A percentile compares a stretch with the other conserved stretches of the same genome.
phyloP scores from a whole-genome alignment of 2,329 filamentous ascomycete genomes.

The Herpomyces periplanetae region DNA sequence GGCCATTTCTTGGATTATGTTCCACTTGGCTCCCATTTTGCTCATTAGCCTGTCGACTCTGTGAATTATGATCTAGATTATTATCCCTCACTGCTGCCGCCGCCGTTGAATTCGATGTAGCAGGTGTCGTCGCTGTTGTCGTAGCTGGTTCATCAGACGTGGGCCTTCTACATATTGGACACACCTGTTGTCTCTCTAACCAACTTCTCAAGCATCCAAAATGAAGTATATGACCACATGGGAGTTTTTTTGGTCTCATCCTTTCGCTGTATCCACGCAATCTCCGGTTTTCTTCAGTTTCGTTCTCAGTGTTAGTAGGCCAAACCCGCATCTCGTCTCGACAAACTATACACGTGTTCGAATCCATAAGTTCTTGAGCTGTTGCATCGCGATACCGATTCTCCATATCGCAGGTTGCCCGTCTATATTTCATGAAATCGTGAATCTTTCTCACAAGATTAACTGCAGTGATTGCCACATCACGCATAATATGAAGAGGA shows the following conservation, averaged over 20 bases:
- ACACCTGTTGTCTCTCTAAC: slow-evolving; percentile 87
- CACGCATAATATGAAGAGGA: slow-evolving; percentile 79
- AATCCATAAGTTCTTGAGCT: slow-evolving; percentile 36
- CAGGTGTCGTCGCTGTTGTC: slow-evolving; percentile 7
- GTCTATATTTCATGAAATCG: slow-evolving; percentile 57
- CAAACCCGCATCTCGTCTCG: slow-evolving; percentile 75
- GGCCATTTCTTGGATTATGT: slow-evolving; percentile 6
- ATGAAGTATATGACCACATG: slow-evolving; percentile 78
- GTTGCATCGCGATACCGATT: slow-evolving; percentile 59
- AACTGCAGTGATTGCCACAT: slow-evolving; percentile 67
- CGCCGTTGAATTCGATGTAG: slow-evolving; percentile 5
- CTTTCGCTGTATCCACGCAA: slow-evolving; percentile 25
- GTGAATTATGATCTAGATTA: slow-evolving; percentile 5
- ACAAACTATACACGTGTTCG: slow-evolving; percentile 91
- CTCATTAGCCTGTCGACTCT: slow-evolving; percentile 4
- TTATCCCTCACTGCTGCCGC: slow-evolving; percentile 3
- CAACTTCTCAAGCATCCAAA: slow-evolving; percentile 80
- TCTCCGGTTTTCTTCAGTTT: slow-evolving; percentile 7
- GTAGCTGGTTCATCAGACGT: slow-evolving; percentile 15
- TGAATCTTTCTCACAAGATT: slow-evolving; percentile 67
- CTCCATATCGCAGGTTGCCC: slow-evolving; percentile 78
- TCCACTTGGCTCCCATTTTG: slow-evolving; percentile 4
- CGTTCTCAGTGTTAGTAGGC: slow-evolving; percentile 8
- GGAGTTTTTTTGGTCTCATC: slow-evolving; percentile 64
- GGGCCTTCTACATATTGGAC: slow-evolving; percentile 59